Conservation (phyloP, 805 yeast genomes). For the Hanseniaspora osmophila region DNA sequence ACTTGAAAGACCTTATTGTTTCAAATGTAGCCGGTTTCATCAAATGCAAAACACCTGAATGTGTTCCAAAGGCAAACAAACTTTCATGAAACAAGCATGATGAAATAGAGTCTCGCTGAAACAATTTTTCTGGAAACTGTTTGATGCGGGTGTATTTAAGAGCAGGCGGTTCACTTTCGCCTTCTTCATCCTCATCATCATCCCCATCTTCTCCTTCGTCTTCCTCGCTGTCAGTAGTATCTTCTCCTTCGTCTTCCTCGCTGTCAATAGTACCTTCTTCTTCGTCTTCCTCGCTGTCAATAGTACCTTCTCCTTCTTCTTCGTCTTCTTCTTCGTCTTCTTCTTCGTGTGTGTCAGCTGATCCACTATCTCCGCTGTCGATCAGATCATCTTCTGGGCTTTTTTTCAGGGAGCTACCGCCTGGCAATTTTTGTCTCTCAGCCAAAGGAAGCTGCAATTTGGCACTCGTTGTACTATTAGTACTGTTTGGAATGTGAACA, state of each 20-base stretch:
- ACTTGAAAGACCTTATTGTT: constrained; percentile 57
- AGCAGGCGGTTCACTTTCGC: constrained; percentile 51
- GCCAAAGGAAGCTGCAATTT: too few species aligned
- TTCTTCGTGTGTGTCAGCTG: background rate
- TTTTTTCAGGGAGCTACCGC: too few species aligned
- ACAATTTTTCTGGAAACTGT: constrained; percentile 55
- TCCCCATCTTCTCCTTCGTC: constrained; percentile 20
- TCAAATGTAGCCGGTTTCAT: constrained; percentile 40
- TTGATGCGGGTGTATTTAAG: constrained; percentile 61
- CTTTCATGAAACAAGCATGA: constrained; percentile 45
- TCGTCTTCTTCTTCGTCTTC: constrained; percentile 6
- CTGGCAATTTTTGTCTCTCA: too few species aligned
- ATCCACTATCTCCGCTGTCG: too few species aligned
- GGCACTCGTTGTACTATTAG: too few species aligned
- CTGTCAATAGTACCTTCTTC: constrained; percentile 6
- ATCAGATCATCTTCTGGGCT: too few species aligned
- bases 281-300: constrained; percentile 9
- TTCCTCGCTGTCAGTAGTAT: constrained; percentile 20
- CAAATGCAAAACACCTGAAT: constrained; percentile 68
- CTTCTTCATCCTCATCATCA: constrained; percentile 29
- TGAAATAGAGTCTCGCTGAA: constrained; percentile 66
- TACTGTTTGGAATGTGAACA: too few species aligned
- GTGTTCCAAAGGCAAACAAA: constrained; percentile 73
- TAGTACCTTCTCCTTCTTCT: constrained; percentile 6
- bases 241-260: constrained; percentile 12